These are phyloP conservation scores for Phanerochaete carnosa DNA, from an alignment of 768 basidiomycete genomes.

Conservation along the genomic window DNA sequence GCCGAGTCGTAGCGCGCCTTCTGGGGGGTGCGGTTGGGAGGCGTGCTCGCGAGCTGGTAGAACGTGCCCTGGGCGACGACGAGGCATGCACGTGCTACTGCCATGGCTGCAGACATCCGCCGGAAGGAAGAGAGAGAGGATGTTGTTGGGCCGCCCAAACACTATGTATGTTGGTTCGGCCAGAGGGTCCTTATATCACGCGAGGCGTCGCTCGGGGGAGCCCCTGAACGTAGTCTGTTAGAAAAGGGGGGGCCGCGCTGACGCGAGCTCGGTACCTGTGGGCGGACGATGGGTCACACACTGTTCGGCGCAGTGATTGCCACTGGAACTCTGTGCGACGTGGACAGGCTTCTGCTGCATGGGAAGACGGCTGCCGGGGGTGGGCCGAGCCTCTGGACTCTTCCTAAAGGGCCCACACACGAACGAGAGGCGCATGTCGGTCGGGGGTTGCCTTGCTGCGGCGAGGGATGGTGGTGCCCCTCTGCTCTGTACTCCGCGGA, in stretches of 20 bases:
- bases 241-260: background rate
- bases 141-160: background rate
- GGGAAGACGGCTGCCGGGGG: too few relatives aligned
- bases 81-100: conserved; percentile 43
- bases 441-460: too few relatives aligned
- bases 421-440: too few relatives aligned
- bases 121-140: too few relatives aligned
- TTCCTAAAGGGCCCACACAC: too few relatives aligned
- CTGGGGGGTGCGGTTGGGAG: conserved; percentile 51
- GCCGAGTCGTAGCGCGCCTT: conserved; percentile 53
- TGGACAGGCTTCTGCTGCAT: background rate
- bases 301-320: background rate
- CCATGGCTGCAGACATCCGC: conserved; percentile 41
- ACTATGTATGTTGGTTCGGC: background rate
- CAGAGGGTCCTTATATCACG: background rate
- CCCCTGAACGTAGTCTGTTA: background rate
- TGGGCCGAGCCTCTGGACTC: too few relatives aligned
- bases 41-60: conserved; percentile 51
- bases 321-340: background rate
- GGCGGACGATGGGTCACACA: background rate
- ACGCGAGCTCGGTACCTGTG: background rate
- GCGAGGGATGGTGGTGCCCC: too few relatives aligned
- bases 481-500: too few relatives aligned
- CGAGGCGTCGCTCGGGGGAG: background rate
- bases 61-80: conserved; percentile 45